phyloP scores from a whole-genome alignment of 2,329 filamentous ascomycete species.

The Bisporella sp. region DNA sequence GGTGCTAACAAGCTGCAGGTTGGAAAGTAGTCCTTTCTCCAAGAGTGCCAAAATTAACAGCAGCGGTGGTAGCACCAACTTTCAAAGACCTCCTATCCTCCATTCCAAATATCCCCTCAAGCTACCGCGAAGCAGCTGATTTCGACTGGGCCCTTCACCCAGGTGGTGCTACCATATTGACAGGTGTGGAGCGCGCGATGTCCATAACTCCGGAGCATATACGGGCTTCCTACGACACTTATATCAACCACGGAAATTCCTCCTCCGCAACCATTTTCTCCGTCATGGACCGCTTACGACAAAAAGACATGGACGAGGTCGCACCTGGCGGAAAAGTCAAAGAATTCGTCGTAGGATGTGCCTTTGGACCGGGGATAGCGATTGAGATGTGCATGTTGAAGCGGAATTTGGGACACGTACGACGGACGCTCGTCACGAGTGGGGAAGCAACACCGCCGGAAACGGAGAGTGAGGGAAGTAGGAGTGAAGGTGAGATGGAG shows the following conservation, averaged over 20 bases:
- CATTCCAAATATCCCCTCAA: constrained; percentile 36
- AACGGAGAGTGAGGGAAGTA: constrained; percentile 23
- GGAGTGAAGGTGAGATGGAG: constrained; percentile 18
- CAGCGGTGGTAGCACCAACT: constrained; percentile 42
- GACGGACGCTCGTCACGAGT: constrained; percentile 10
- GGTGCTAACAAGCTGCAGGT: constrained; percentile 27
- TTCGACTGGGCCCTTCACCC: constrained; percentile 73
- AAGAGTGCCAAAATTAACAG: constrained; percentile 51
- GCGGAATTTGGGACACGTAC: constrained; percentile 24
- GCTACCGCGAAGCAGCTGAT: constrained; percentile 41
- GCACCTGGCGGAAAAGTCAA: constrained; percentile 42
- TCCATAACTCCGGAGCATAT: constrained; percentile 55
- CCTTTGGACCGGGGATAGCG: constrained; percentile 63
- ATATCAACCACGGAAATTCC: constrained; percentile 61
- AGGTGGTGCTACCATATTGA: constrained; percentile 59
- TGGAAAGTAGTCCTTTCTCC: constrained; percentile 63
- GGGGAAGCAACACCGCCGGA: constrained; percentile 25
- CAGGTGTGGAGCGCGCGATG: constrained; percentile 53
- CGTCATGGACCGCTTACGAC: constrained; percentile 54
- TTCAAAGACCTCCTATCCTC: constrained; percentile 48
- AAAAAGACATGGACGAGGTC: constrained; percentile 51
- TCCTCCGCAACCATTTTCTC: constrained; percentile 64
- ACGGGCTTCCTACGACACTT: constrained; percentile 62
- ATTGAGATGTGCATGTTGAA: constrained; percentile 64
- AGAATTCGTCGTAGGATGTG: constrained; percentile 59